Percentiles rank a stretch among this genome's conserved stretches.
Conservation (phyloP, 1,139 yeast genomes). For the Suhomyces terraborum region DNA sequence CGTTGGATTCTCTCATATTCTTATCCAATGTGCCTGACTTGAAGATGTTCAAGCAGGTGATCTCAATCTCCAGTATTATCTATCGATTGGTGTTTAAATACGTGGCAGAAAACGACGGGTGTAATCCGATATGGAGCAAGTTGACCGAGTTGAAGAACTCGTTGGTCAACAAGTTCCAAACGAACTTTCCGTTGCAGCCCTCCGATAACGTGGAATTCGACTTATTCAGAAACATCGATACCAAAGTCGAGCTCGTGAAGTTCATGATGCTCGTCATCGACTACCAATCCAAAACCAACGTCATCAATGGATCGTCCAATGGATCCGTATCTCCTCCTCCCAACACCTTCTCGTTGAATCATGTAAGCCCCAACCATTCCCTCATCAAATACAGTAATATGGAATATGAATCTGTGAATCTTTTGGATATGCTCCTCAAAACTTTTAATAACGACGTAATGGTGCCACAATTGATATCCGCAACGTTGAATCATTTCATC, state of each 20-base stretch:
- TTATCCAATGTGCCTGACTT: constrained; percentile 34
- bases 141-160: constrained; percentile 45
- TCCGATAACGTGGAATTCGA: constrained; percentile 55
- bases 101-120: constrained; percentile 48
- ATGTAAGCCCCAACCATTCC: constrained; percentile 67
- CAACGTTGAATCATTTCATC: constrained; percentile 55
- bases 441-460: constrained; percentile 58
- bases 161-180: constrained; percentile 26
- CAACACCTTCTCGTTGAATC: constrained; percentile 53
- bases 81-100: constrained; percentile 43
- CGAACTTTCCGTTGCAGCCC: constrained; percentile 44
- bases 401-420: constrained; percentile 71
- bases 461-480: constrained; percentile 56
- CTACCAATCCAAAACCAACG: constrained; percentile 61
- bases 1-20: constrained; percentile 36
- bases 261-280: constrained; percentile 72
- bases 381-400: constrained; percentile 56
- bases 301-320: constrained; percentile 17
- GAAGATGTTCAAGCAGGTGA: constrained; percentile 32
- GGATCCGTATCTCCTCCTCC: constrained; percentile 16
- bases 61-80: constrained; percentile 40
- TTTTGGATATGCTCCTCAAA: constrained; percentile 65
- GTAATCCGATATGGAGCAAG: constrained; percentile 45
- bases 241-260: constrained; percentile 68
- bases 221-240: constrained; percentile 50